Evolutionary conservation across 139 green algal species (phyloP).

Genomic region (Chlorella vulgaris): DNA sequence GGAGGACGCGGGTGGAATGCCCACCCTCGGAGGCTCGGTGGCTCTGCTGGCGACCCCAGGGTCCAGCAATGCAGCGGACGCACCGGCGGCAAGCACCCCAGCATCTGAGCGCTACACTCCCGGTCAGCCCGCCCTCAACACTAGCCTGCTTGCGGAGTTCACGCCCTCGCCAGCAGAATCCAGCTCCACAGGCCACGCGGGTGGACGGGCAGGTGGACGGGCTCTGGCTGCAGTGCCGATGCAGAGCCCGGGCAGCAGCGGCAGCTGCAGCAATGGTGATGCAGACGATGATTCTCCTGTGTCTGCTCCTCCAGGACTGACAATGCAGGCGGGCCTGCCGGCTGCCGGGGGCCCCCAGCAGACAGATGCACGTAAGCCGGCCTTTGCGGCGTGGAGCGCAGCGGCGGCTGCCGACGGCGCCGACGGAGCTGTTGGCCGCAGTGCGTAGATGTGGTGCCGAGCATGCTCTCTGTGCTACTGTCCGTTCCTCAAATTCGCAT

Average conservation of each 20-base stretch:
- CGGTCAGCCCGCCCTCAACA: background rate
- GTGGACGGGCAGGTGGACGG: too few species aligned
- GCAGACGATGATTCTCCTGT: background rate
- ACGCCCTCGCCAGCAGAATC: background rate
- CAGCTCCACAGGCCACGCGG: too few species aligned
- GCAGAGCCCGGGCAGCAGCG: background rate
- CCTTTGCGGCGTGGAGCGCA: slow-evolving; percentile 1
- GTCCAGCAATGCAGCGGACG: background rate
- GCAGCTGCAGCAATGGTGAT: background rate
- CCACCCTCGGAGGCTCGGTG: too few species aligned
- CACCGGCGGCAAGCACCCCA: background rate
- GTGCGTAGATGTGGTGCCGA: too few species aligned
- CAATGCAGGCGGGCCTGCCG: background rate
- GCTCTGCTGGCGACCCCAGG: background rate
- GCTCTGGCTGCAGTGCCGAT: too few species aligned
- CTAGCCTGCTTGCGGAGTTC: slow-evolving; percentile 7
- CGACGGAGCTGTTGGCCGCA: too few species aligned
- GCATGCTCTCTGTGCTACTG: too few species aligned
- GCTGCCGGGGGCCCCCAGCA: background rate
- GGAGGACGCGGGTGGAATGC: too few species aligned
- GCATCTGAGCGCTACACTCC: background rate
- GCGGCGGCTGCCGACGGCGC: background rate
- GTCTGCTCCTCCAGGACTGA: background rate
- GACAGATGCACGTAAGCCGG: background rate
- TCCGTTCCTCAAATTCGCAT: too few species aligned